phyloP scores from a whole-genome alignment of 805 yeast species.

The Sugiyamaella boreocaroliniensis region DNA sequence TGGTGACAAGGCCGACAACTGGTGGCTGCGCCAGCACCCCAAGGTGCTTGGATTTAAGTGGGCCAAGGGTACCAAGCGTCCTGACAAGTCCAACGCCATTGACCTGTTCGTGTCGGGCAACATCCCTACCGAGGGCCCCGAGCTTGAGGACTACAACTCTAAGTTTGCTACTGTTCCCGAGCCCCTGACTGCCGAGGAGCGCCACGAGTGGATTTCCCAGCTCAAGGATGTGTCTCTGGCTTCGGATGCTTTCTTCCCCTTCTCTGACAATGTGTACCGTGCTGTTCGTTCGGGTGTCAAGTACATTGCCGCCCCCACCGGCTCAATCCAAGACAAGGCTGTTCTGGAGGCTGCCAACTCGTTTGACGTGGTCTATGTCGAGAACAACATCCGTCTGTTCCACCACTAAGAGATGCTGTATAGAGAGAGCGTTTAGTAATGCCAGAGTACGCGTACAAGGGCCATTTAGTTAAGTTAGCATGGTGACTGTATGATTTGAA shows the following conservation, averaged over 20 bases:
- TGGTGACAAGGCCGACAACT: conserved; percentile 98
- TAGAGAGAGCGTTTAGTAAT: neutral
- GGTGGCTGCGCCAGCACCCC: conserved; percentile 99
- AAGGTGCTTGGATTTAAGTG: conserved; percentile 86
- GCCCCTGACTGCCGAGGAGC: conserved; percentile 77
- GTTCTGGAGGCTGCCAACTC: conserved; percentile 95
- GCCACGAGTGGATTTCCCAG: conserved; percentile 77
- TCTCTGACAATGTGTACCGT: conserved; percentile 98
- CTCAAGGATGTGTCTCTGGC: conserved; percentile 83
- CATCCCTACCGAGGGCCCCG: conserved; percentile 88
- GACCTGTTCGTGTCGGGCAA: conserved; percentile 89
- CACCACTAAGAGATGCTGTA: conserved; percentile 61
- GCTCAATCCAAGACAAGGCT: conserved; percentile 95
- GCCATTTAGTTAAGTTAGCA: neutral
- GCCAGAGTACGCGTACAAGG: neutral
- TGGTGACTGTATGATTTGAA: neutral
- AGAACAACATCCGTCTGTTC: conserved; percentile 95
- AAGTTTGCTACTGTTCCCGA: conserved; percentile 79
- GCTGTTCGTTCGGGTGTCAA: conserved; percentile 96
- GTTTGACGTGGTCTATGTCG: conserved; percentile 82
- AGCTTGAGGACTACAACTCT: conserved; percentile 83
- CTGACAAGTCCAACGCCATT: conserved; percentile 96
- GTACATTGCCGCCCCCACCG: conserved; percentile 93
- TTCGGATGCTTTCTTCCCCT: conserved; percentile 99
- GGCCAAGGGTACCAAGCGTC: conserved; percentile 98